Evolutionary conservation across 2,329 filamentous ascomycete species (phyloP).

Genomic region (Cryphonectria carpinicola): DNA sequence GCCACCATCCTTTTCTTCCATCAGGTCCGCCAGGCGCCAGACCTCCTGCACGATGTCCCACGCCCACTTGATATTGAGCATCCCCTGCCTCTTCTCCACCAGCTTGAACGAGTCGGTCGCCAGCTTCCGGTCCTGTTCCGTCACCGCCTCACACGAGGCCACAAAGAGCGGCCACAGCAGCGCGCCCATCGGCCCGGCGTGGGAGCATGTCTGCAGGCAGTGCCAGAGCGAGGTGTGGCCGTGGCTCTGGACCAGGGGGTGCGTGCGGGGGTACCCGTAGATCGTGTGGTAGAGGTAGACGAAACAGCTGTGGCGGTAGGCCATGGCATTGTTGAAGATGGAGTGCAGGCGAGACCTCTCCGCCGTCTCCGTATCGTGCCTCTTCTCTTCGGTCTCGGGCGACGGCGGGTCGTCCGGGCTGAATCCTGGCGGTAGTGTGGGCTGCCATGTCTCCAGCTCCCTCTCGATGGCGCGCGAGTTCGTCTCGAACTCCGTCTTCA

Average conservation of each 20-base stretch:
- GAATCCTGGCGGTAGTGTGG: slow-evolving; percentile 50
- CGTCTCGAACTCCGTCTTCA: slow-evolving; percentile 55
- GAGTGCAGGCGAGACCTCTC: slow-evolving; percentile 53
- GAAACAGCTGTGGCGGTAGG: slow-evolving; percentile 62
- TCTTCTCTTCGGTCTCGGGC: slow-evolving; percentile 25
- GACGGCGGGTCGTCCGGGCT: slow-evolving; percentile 31
- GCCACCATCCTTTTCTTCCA: slow-evolving; percentile 29
- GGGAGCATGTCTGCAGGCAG: slow-evolving; percentile 58
- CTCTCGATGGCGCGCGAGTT: slow-evolving; percentile 59
- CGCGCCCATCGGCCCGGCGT: slow-evolving; percentile 64
- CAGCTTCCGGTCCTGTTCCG: slow-evolving; percentile 52
- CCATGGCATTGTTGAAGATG: slow-evolving; percentile 62
- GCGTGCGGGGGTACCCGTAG: slow-evolving; percentile 49
- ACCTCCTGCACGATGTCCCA: slow-evolving; percentile 66
- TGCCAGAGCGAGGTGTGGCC: slow-evolving; percentile 54
- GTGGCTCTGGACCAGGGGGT: slow-evolving; percentile 58
- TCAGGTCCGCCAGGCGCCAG: slow-evolving; percentile 57
- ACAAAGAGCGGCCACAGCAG: slow-evolving; percentile 69
- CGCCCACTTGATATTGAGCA: slow-evolving; percentile 66
- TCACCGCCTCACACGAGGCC: slow-evolving; percentile 62
- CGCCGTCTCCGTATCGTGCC: slow-evolving; percentile 31
- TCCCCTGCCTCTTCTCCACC: slow-evolving; percentile 62
- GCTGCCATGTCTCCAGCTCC: slow-evolving; percentile 60
- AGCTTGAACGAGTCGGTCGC: slow-evolving; percentile 56
- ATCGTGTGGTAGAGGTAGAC: slow-evolving; percentile 63